Evolutionary conservation across 2,329 filamentous ascomycete species (phyloP).

Genomic region (Arthrobotrys pseudoclavata): DNA sequence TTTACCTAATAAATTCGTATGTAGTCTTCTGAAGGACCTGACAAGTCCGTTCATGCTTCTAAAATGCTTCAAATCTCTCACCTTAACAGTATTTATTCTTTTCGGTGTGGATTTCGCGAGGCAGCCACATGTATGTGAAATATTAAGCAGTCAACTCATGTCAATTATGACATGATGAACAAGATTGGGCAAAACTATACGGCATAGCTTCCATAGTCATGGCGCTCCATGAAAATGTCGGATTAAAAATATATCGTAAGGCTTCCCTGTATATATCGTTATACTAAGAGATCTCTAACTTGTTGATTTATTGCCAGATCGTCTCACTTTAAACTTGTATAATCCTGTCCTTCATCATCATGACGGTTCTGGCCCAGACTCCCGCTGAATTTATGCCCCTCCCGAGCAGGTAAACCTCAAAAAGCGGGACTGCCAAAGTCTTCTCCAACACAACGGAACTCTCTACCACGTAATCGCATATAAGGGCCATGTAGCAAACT

Average conservation of each 20-base stretch:
- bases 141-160: neutral
- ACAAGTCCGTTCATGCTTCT: neutral
- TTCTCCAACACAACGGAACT: constrained; percentile 56
- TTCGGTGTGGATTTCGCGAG: neutral
- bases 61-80: constrained; percentile 12
- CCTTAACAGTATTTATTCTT: neutral
- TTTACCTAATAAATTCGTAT: neutral
- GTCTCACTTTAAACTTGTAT: constrained; percentile 24
- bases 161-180: neutral
- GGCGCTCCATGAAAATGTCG: constrained; percentile 21
- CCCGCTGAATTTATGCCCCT: constrained; percentile 18
- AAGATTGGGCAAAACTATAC: neutral
- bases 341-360: constrained; percentile 25
- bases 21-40: neutral
- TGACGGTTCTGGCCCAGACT: neutral
- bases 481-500: constrained; percentile 53
- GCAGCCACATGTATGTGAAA: neutral
- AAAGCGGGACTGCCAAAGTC: constrained; percentile 39
- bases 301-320: neutral
- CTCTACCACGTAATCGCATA: constrained; percentile 48
- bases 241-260: constrained; percentile 35
- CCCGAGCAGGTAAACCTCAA: constrained; percentile 15
- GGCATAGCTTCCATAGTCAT: neutral
- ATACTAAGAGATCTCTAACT: neutral
- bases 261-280: neutral